Conservation (phyloP, 768 basidiomycete genomes). For the Kwoniella shandongensis region DNA sequence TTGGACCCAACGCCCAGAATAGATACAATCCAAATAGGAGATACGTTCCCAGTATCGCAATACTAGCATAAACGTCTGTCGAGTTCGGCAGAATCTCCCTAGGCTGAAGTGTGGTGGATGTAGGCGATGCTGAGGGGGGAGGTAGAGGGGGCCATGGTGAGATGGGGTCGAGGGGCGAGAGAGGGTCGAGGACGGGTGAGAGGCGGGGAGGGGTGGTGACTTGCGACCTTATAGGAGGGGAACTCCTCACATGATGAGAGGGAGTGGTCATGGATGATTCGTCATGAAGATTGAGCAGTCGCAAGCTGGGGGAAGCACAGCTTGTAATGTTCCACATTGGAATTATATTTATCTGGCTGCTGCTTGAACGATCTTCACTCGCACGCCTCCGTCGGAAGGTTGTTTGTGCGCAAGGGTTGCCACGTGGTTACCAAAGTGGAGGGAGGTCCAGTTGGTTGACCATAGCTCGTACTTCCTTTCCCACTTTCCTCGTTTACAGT, state of each 20-base stretch:
- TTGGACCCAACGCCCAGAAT: conserved; percentile 47
- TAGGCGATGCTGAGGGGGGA: conserved; percentile 4
- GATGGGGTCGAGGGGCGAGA: conserved; percentile 45
- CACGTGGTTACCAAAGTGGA: too few species aligned
- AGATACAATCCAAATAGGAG: conserved; percentile 37
- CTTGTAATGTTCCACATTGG: too few species aligned
- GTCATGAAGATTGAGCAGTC: too few species aligned
- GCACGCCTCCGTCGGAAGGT: too few species aligned
- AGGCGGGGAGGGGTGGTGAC: background rate
- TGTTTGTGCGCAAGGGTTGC: background rate
- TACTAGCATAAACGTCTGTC: conserved; percentile 48
- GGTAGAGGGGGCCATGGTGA: conserved; percentile 44
- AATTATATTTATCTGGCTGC: too few species aligned
- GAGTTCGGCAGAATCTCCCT: conserved; percentile 31
- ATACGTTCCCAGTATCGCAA: conserved; percentile 48
- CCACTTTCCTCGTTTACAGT: background rate
- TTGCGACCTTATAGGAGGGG: background rate
- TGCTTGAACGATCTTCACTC: too few species aligned
- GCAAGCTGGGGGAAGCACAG: too few species aligned
- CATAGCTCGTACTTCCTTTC: too few species aligned
- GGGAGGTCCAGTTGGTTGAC: too few species aligned
- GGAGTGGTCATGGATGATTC: too few species aligned
- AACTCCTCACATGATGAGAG: too few species aligned
- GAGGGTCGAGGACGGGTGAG: conserved; percentile 4
- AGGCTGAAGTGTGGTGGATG: background rate